Base-by-base conservation (phyloP, 495 filamentous ascomycete genomes). In the Penicillium goetzii region DNA sequence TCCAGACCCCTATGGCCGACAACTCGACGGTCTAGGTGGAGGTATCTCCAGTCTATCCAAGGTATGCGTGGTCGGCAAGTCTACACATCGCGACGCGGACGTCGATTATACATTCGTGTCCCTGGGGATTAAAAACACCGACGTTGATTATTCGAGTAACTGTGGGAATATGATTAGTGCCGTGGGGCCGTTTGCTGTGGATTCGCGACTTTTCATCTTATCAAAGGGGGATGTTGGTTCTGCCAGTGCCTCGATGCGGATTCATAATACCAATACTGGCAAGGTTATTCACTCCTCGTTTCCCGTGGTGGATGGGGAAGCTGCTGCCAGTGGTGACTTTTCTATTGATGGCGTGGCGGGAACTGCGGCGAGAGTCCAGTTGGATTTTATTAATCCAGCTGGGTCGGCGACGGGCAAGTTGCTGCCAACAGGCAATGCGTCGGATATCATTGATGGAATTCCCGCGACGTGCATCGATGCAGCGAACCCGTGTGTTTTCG, bases 81-180 rank as follows among this genome's bases (percentile, higher is more conserved):
- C 84, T 6, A 59, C 65, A 0, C 79, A 80, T 32, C 65, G 54
- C 0, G 84, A 85, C 49, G 84, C 84, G 0, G 88, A 92, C 58
- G 77, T 92, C 19, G 89, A 92, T 54, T 92, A 88, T 65, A 92
- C 88, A 0, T 92, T 92, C 62, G 84, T 88, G 4, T 85, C 87
- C 26, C 80, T 92, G 2, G 89, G 89, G 0, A 80, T 92, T 57
- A 78, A 78, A 47, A 82, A 86, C 59, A 76, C 72, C 10, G 69
- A 74, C 15, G 78, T 92, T 2, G 89, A 92, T 70, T 83, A 85
- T 61, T 85, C 84, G 1, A 85, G 88, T 14, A 92, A 91, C 68
- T 92, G 89, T 65, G 90, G 90, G 9, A 92, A 92, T 64, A 90
- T 92, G 88, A 83, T 75, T 0, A 79, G 81, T 28, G 83, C 87